Base-by-base conservation (phyloP, 129 eudicot genomes). In the Smallanthus sonchifolius region DNA sequence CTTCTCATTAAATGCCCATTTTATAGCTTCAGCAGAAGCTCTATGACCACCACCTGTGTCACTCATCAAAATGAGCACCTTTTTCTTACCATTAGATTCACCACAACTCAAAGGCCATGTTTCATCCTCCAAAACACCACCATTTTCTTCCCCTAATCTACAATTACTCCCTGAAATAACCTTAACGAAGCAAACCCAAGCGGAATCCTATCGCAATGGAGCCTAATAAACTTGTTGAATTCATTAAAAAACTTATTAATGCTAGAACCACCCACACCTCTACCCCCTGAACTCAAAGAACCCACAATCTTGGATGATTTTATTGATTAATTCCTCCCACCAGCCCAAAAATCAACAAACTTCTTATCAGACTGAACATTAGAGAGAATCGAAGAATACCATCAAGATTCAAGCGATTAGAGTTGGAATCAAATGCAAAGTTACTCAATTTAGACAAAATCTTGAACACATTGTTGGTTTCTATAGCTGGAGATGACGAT, bases 201-300 rank as follows among this genome's bases (percentile, higher is more conserved):
- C 48, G 92, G 91, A 43, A 82, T 74, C 67, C 73, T 85, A 60
- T 89, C 96, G 67, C 96, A 89, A 11, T 92, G 94, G 79, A 92
- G 83, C 80, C 87, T 84, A 76, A 92, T 5, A 56, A 76, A 76
- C 74, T 70, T 85, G 76, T 89, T 89, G 63, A 92, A 92, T 77
- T 89, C 95, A 63, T 73, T 75, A 10, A 87, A 69, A 13, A 79
- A 63, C 55, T 63, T 81, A 37, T 75, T 15, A 56, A 86, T 52
- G n/a, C n/a, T n/a, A n/a, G n/a, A n/a, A n/a, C n/a, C n/a, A n/a
- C n/a, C n/a, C n/a, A n/a, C n/a, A n/a, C n/a, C n/a, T n/a, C n/a
- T n/a, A n/a, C n/a, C n/a, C n/a, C n/a, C n/a, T n/a, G n/a, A n/a
- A n/a, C n/a, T 77, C 87, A 92, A 74, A 2, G 88, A 86, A 75